Conservation (phyloP, 768 basidiomycete species). For the Hydnum rufescens region DNA sequence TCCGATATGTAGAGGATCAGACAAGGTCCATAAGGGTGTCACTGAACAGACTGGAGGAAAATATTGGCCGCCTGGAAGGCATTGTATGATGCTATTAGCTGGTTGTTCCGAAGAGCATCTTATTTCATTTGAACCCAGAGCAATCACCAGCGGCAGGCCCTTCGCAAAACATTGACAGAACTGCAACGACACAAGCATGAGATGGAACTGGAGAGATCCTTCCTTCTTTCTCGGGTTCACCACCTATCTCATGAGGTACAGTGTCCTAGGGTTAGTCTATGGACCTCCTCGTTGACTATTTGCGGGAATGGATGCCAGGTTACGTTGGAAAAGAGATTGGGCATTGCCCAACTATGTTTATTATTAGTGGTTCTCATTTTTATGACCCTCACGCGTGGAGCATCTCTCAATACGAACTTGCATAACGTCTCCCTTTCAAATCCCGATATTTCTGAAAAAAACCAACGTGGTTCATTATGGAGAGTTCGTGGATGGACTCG, state of each 20-base stretch:
- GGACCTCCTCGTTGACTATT: neutral
- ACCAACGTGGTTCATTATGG: too few species aligned
- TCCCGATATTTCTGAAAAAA: too few species aligned
- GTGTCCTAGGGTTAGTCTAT: constrained; percentile 1
- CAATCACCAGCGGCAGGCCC: constrained; percentile 46
- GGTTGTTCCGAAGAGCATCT: neutral
- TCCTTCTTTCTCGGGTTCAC: constrained; percentile 49
- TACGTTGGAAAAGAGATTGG: constrained; percentile 69
- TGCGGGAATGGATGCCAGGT: constrained; percentile 28
- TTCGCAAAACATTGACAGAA: constrained; percentile 42
- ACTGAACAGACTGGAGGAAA: constrained; percentile 51
- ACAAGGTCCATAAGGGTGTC: constrained; percentile 53
- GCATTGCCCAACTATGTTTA: constrained; percentile 71
- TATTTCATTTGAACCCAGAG: constrained; percentile 23
- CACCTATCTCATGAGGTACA: constrained; percentile 63
- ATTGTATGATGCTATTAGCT: constrained; percentile 29
- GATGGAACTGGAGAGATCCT: constrained; percentile 49
- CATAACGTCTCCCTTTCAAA: too few species aligned
- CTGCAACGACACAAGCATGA: constrained; percentile 47
- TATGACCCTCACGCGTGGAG: constrained; percentile 70
- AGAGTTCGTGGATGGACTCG: too few species aligned
- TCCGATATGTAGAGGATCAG: constrained; percentile 80
- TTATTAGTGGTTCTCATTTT: constrained; percentile 70
- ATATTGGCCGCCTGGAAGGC: constrained; percentile 58
- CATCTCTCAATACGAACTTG: too few species aligned